A percentile compares a stretch with the other conserved stretches of the same genome.
These are phyloP conservation scores for Puccinia brachypodii DNA, from an alignment of 1,284 basidiomycete species.

Conservation along the genomic window DNA sequence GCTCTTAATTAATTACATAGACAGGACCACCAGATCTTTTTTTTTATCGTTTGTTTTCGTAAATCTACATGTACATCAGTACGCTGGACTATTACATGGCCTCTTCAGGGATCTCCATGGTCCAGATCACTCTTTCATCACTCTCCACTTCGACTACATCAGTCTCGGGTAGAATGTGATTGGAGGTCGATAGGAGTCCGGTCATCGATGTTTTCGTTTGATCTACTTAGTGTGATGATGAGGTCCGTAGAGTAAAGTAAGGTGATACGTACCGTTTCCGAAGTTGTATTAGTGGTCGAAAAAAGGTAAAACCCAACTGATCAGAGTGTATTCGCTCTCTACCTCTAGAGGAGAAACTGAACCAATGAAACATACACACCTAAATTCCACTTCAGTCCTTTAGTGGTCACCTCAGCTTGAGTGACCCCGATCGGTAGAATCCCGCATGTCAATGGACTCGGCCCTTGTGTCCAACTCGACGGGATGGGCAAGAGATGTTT, in stretches of 20 bases:
- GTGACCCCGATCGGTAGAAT: constrained; percentile 83
- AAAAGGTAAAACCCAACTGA: background rate
- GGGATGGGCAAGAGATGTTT: constrained; percentile 32
- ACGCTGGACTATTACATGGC: background rate
- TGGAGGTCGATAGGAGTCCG: constrained; percentile 57
- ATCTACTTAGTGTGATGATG: constrained; percentile 11
- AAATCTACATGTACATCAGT: background rate
- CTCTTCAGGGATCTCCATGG: constrained; percentile 53
- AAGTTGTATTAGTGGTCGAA: background rate
- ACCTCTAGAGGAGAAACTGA: background rate
- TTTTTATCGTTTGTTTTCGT: background rate
- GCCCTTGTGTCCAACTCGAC: constrained; percentile 63
- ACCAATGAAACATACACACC: constrained; percentile 61
- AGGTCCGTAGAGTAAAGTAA: too few species aligned
- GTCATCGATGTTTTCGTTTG: constrained; percentile 52
- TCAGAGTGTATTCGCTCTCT: background rate
- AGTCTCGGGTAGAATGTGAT: constrained; percentile 51
- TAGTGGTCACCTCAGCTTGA: constrained; percentile 72
- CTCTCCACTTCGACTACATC: constrained; percentile 53
- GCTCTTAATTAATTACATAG: constrained; percentile 47
- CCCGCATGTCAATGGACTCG: constrained; percentile 81
- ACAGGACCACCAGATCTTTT: constrained; percentile 51
- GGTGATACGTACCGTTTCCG: background rate
- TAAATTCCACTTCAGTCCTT: constrained; percentile 86
- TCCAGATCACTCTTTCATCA: constrained; percentile 56